Evolutionary conservation across 2,329 filamentous ascomycete genomes (phyloP), one percentile per base, ranked within the genome.

Genomic region (Clonostachys rosea): DNA sequence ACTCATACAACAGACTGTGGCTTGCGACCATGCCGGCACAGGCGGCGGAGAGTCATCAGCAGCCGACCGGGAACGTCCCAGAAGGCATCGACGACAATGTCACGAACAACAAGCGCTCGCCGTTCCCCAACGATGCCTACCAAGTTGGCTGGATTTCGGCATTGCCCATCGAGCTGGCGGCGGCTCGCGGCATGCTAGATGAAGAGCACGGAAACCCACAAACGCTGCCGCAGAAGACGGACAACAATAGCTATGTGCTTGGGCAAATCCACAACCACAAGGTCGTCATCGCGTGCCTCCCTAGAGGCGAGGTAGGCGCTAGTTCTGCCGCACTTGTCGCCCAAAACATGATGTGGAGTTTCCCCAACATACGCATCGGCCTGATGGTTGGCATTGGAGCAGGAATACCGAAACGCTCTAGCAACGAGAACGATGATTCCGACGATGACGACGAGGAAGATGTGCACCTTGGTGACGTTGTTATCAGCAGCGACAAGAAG

Each of bases 401-500:
- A 17, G 56, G 54, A 9, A 47, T 52, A 4, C 56, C 53, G 6
- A 40, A 17, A 14, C 10, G 24, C 10, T 30, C 24, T 10, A 3
- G 24, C 24, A 30, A n/a, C 5, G 37, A 40, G 42, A 6, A 43
- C 24, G 37, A 40, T 52, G 49, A 8, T 44, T 53, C 40, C 24
- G 24, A 30, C 24, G 24, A 30, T 30, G 24, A 30, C 9, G 24
- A 30, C 2, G 42, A 47, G 37, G 52, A 53, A 3, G 65, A 69
- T 49, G 69, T 69, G 11, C 60, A 66, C 4, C 56, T 69, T 17
- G 66, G 66, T 1, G 63, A 69, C 50, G 56, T 69, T 1, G 56
- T 70, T 6, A 60, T 70, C 17, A n/a, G 54, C 58, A 6, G 54
- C 54, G 16, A 52, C 35, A 2, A 50, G 49, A 33, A 51, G 36